Conservation (phyloP, 164 flowering plant genomes). For the Vitis riparia region DNA sequence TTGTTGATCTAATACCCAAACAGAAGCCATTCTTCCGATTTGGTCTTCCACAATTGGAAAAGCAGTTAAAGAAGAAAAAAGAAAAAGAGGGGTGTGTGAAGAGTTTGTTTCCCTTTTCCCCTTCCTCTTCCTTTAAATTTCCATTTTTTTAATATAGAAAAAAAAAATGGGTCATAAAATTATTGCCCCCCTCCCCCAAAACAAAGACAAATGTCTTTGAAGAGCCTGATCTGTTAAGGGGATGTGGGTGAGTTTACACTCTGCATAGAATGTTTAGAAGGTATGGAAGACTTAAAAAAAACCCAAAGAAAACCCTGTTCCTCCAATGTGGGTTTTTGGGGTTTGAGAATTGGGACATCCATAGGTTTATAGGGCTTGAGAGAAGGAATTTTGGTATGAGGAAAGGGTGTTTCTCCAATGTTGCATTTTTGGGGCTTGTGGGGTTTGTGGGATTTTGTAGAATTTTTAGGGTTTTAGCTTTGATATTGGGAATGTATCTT, state of each 20-base stretch:
- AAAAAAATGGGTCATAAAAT: too few relatives aligned
- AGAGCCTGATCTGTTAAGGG: too few relatives aligned
- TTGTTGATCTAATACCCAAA: conserved; percentile 16
- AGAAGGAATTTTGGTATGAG: conserved; percentile 5
- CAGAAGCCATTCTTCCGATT: conserved; percentile 18
- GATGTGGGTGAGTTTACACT: background rate
- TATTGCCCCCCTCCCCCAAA: too few relatives aligned
- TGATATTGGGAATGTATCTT: conserved; percentile 16
- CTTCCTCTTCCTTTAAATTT: background rate
- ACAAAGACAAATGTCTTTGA: too few relatives aligned
- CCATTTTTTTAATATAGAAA: background rate
- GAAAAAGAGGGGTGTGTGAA: background rate
- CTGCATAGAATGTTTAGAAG: conserved; percentile 1
- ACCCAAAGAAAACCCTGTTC: background rate
- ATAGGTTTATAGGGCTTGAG: background rate
- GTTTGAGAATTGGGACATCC: conserved; percentile 6
- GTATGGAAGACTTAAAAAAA: background rate
- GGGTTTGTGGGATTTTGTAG: conserved; percentile 21
- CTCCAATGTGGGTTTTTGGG: conserved; percentile 11
- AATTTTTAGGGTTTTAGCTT: conserved; percentile 18
- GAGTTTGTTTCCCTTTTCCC: conserved; percentile 4
- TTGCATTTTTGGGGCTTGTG: conserved; percentile 14
- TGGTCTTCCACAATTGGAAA: conserved; percentile 22
- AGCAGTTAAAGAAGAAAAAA: conserved; percentile 13
- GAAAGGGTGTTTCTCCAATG: conserved; percentile 4